Evolutionary conservation across 2,329 filamentous ascomycete species (phyloP), one percentile per base, ranked within the genome.

Genomic region (Nectriaceae sp.): DNA sequence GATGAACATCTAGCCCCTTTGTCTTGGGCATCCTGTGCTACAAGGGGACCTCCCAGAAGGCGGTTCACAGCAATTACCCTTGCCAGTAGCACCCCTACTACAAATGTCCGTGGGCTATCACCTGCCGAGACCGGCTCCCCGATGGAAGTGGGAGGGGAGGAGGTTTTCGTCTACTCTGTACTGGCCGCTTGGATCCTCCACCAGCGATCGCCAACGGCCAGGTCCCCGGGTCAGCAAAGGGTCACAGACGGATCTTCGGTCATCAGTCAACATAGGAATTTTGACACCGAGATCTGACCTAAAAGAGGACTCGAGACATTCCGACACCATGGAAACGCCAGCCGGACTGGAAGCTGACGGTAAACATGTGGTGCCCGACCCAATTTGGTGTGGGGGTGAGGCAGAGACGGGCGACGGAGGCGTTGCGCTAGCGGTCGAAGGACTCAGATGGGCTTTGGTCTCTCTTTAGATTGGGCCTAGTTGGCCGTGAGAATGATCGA

Each of bases 341-440:
- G 16, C 16, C n/a, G 8, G 33, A 6, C 33, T 36, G 8, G 33
- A 10, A 29, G 8, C 13, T 6, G 8, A 16, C 16, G 33, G 43
- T 31, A 39, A 46, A 44, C 33, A 36, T 47, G 50, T 45, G 41
- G 37, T 31, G 40, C 33, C 19, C 33, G 22, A 40, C 20, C 20
- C 33, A 40, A 31, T 24, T 51, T 41, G 41, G 38, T 47, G 46
- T 41, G 42, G 39, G 53, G 44, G 31, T 18, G 19, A 21, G 46
- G 36, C 42, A 35, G 40, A 46, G 38, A 26, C 35, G 40, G 54
- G 42, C 21, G 43, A 52, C 38, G 40, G 50, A 49, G 46, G 53
- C 55, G 55, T 54, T 55, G 39, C 42, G 35, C 47, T 56, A 60
- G 43, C 38, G 40, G 29, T 33, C 39, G 45, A 40, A 35, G 40